Base-by-base conservation (phyloP, 1,139 yeast genomes). In the Scheffersomyces segobiensis region DNA sequence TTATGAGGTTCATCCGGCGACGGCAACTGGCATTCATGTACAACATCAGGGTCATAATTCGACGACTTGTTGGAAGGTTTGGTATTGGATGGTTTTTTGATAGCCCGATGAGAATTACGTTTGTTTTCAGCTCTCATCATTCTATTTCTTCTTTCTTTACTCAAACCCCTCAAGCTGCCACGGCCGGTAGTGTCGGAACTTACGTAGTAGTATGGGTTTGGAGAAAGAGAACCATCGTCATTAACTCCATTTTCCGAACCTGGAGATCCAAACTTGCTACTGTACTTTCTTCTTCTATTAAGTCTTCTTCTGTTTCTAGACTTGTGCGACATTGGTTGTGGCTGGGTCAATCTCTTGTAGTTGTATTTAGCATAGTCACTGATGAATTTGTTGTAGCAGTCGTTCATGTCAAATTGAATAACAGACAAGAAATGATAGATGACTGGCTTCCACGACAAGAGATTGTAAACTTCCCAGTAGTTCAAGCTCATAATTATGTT, bases 1-100 rank as follows among this genome's bases (percentile, higher is more conserved):
- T 82, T 80, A 53, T 88, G 72, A 3, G 82, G 80, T 54, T 77
- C 81, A 61, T 80, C 84, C 7, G 84, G 78, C 0, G 82, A 78
- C 1, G 84, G 79, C 46, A 80, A 69, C 62, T 79, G 83, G 66
- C 84, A 80, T 64, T 80, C 84, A 61, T 80, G 84, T 1, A 79
- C 75, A 3, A 80, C 84, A 61, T 80, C 84, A 2, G 84, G 84
- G 62, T 80, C 84, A 62, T 80, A 80, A 62, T 80, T 80, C 8
- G 83, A 76, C 5, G 82, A 78, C 59, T 80, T 77, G 46, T 70
- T 71, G 7, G 77, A 71, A 2, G 71, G 59, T 52, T 72, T 69
- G 32, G 62, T 51, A 1, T 72, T 61, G 5, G 67, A 62, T 3
- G 74, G 64, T 58, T 71, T 74, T 57, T 71, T 72, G 21, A 73